Percentiles rank a stretch among this genome's conserved stretches.
These are phyloP conservation scores for Gynochthodes officinalis DNA, from an alignment of 257 asterid genomes.

Conservation along the genomic window DNA sequence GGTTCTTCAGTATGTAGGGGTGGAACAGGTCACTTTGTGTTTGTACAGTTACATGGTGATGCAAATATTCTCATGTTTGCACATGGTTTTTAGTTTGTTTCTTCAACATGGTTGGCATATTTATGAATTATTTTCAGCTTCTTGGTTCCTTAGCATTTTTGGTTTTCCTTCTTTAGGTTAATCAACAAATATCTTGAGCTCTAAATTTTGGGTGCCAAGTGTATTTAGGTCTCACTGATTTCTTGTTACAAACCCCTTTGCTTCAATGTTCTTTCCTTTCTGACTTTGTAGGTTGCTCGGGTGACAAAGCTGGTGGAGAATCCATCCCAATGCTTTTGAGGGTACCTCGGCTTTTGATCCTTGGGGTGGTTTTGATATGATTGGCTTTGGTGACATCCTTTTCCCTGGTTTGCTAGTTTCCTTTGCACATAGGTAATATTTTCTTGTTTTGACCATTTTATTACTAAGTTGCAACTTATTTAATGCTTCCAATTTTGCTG, in stretches of 20 bases:
- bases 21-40: not conserved
- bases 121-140: not conserved
- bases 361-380: conserved; percentile 89
- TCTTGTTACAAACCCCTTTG: not conserved
- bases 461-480: not conserved
- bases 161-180: not conserved
- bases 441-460: conserved; percentile 11
- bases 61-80: not conserved
- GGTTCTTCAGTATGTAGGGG: not conserved
- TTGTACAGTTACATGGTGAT: not conserved
- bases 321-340: conserved; percentile 97
- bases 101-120: not conserved
- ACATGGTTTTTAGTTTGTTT: not conserved
- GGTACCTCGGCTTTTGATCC: conserved; percentile 90
- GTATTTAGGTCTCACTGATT: not conserved
- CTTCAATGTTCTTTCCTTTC: conserved; percentile 3
- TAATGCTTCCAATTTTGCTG: not conserved
- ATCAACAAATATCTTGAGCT: not conserved
- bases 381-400: conserved; percentile 96
- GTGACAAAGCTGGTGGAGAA: conserved; percentile 90
- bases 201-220: not conserved
- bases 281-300: conserved; percentile 70
- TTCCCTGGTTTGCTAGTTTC: conserved; percentile 92
- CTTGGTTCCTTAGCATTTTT: not conserved
- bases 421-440: conserved; percentile 66